Percentiles rank a stretch among this genome's conserved stretches.
phyloP scores from a whole-genome alignment of 352 stramenopile genomes.

The Phytophthora fragariaefolia region DNA sequence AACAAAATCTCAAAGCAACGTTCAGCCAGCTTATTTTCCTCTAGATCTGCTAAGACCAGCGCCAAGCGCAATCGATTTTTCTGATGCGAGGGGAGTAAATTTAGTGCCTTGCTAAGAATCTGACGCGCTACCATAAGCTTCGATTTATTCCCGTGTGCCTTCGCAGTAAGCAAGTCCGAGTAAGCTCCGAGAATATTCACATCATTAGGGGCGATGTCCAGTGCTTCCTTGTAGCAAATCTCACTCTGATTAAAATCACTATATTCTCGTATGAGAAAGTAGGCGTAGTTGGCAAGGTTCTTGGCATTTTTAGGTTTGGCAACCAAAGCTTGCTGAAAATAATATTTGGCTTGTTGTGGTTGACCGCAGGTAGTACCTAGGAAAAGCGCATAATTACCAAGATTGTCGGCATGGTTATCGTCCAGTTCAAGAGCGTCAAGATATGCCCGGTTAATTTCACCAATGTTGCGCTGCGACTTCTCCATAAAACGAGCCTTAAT shows the following conservation, averaged over 20 bases:
- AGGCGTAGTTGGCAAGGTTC: conserved; percentile 41
- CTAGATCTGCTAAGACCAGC: conserved; percentile 16
- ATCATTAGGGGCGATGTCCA: conserved; percentile 30
- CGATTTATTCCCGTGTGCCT: background rate
- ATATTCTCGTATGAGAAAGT: conserved; percentile 39
- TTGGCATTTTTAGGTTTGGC: conserved; percentile 25
- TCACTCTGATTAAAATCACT: conserved; percentile 37
- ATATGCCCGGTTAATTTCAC: conserved; percentile 42
- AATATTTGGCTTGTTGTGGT: conserved; percentile 24
- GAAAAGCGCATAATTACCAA: conserved; percentile 54
- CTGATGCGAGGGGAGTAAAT: conserved; percentile 20
- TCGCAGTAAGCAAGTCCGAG: conserved; percentile 32
- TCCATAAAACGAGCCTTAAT: conserved; percentile 58
- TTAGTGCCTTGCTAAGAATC: conserved; percentile 34
- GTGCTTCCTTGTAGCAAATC: conserved; percentile 34
- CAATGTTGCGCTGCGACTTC: conserved; percentile 22
- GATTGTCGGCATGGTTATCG: conserved; percentile 32
- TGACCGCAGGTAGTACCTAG: conserved; percentile 32
- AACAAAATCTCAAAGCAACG: conserved; percentile 22
- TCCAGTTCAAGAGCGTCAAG: conserved; percentile 44
- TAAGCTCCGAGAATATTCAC: conserved; percentile 40
- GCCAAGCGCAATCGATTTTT: conserved; percentile 34
- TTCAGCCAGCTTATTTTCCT: conserved; percentile 12
- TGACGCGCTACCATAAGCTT: conserved; percentile 17
- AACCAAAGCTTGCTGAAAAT: conserved; percentile 36